Conservation (phyloP, 2,329 filamentous ascomycete genomes). For the Alternaria rosae region DNA sequence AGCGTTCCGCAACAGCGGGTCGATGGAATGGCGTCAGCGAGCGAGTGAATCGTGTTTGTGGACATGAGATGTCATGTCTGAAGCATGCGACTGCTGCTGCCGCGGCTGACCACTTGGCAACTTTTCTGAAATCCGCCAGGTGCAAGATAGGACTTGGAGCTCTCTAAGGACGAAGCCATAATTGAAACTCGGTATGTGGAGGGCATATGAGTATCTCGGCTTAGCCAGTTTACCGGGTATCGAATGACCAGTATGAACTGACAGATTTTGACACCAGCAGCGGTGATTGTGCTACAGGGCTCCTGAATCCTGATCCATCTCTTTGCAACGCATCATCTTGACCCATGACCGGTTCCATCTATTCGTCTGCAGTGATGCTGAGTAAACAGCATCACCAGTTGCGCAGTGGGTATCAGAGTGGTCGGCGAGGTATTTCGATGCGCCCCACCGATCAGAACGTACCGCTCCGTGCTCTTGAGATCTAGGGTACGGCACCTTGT, state of each 20-base stretch:
- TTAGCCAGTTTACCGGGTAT: background rate
- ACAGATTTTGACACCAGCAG: conserved; percentile 1
- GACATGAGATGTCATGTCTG: background rate
- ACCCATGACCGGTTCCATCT: background rate
- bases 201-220: background rate
- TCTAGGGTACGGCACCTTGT: conserved; percentile 8
- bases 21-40: conserved; percentile 2
- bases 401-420: conserved; percentile 2
- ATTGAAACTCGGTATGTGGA: background rate
- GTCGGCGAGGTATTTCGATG: conserved; percentile 3
- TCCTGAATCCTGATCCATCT: background rate
- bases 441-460: conserved; percentile 8
- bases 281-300: background rate
- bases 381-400: background rate
- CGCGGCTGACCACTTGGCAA: background rate
- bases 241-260: background rate
- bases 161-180: background rate
- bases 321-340: background rate
- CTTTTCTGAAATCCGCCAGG: background rate
- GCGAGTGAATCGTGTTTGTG: background rate
- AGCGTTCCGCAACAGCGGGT: conserved; percentile 9
- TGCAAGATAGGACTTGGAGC: background rate
- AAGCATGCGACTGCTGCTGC: background rate
- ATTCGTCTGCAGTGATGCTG: background rate
- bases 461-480: conserved; percentile 4